phyloP scores from a whole-genome alignment of 768 basidiomycete genomes.

The Zangia roseola region DNA sequence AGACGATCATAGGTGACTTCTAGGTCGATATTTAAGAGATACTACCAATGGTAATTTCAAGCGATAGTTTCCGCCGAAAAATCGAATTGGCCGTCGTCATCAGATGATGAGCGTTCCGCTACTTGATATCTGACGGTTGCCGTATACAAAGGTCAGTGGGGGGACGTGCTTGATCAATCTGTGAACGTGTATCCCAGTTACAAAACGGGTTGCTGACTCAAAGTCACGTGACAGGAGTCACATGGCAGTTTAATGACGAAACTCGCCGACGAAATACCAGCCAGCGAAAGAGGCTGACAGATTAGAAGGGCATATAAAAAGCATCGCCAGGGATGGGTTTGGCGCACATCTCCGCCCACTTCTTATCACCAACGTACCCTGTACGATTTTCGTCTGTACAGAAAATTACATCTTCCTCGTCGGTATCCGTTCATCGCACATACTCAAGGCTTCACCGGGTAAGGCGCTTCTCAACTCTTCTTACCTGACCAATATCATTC shows the following conservation, averaged over 20 bases:
- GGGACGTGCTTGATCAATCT: no score
- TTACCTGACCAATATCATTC: conserved; percentile 3
- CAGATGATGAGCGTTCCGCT: no score
- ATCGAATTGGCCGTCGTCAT: no score
- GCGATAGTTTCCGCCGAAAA: no score
- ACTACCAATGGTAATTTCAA: no score
- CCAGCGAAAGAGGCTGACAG: conserved; percentile 12
- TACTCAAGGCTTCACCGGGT: conserved; percentile 28
- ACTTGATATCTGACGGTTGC: no score
- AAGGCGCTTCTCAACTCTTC: conserved; percentile 1
- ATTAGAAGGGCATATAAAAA: conserved; percentile 18
- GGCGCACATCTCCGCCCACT: not conserved
- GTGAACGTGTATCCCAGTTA: no score
- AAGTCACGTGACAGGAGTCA: conserved; percentile 16
- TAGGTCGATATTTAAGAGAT: no score
- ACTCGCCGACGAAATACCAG: not conserved
- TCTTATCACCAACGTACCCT: conserved; percentile 11
- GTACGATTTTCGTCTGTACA: conserved; percentile 6
- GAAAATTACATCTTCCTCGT: conserved; percentile 14
- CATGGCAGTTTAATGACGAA: conserved; percentile 1
- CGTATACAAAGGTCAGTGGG: no score
- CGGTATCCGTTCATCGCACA: conserved; percentile 6
- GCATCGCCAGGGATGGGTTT: conserved; percentile 13
- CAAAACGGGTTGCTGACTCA: no score
- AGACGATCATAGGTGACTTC: no score